Evolutionary conservation across 306 rosid genomes (phyloP).

Genomic region (Trichosanthes cucumerina): DNA sequence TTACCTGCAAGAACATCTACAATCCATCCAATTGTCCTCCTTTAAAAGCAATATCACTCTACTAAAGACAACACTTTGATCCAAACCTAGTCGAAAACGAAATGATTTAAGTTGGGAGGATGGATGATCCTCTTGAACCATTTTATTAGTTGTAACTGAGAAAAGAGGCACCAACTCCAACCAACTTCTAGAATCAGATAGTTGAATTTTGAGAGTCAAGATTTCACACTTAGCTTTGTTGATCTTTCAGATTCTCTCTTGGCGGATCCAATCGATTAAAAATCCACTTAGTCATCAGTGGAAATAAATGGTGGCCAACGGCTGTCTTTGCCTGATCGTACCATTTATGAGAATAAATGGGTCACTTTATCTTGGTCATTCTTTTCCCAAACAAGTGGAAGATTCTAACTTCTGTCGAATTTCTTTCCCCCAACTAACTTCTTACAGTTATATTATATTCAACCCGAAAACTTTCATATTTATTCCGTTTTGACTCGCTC

Average conservation of each 20-base stretch:
- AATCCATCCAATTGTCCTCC: neutral
- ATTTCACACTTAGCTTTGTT: neutral
- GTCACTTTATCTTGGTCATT: neutral
- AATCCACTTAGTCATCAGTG: neutral
- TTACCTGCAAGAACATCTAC: neutral
- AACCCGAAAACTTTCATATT: neutral
- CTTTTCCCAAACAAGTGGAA: neutral
- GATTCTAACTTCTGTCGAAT: neutral
- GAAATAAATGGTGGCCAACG: neutral
- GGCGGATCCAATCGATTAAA: neutral
- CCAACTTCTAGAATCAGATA: neutral
- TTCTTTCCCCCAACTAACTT: neutral
- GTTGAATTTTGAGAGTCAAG: neutral
- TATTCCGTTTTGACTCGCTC: no score
- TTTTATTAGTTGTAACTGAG: neutral
- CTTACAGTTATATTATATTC: neutral
- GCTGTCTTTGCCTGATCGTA: neutral
- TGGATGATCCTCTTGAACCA: neutral
- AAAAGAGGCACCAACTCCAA: neutral
- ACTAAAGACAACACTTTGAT: neutral
- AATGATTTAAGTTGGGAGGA: neutral
- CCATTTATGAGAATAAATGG: neutral
- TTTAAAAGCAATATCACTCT: neutral
- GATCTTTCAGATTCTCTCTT: neutral
- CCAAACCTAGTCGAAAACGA: neutral